Evolutionary conservation across 139 green algal genomes (phyloP).

Genomic region (Picochlorum sp.): DNA sequence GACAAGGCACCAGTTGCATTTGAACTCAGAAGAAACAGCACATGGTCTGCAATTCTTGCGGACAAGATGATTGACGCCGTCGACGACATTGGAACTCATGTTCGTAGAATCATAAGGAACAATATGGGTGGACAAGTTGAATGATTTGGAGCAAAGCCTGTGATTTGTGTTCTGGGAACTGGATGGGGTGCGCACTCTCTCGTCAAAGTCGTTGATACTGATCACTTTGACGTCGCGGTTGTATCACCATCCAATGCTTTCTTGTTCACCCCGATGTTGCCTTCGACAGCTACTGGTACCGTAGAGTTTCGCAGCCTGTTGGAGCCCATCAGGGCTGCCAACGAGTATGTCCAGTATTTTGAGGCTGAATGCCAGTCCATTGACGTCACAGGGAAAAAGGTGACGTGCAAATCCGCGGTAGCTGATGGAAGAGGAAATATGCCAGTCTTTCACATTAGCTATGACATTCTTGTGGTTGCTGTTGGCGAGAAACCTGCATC

Average conservation of each 20-base stretch:
- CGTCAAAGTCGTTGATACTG: constrained; percentile 57
- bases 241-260: constrained; percentile 84
- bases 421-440: constrained; percentile 37
- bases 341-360: constrained; percentile 40
- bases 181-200: constrained; percentile 70
- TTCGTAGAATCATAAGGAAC: constrained; percentile 7
- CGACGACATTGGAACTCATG: constrained; percentile 14
- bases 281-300: constrained; percentile 72
- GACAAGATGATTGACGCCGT: constrained; percentile 18
- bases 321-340: constrained; percentile 48
- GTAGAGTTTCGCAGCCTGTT: constrained; percentile 65
- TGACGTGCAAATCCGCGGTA: constrained; percentile 26
- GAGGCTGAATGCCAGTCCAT: constrained; percentile 15
- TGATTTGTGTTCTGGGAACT: constrained; percentile 67
- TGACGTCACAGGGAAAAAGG: constrained; percentile 19
- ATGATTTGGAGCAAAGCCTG: constrained; percentile 33
- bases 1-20: no score
- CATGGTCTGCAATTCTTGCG: constrained; percentile 3
- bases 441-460: constrained; percentile 47
- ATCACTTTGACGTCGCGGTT: constrained; percentile 69
- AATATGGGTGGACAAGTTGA: not conserved
- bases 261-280: constrained; percentile 93
- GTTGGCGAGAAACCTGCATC: constrained; percentile 73
- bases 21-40: no score
- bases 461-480: constrained; percentile 67